Base-by-base conservation (phyloP, 805 yeast genomes). In the Osmozyma mogii region DNA sequence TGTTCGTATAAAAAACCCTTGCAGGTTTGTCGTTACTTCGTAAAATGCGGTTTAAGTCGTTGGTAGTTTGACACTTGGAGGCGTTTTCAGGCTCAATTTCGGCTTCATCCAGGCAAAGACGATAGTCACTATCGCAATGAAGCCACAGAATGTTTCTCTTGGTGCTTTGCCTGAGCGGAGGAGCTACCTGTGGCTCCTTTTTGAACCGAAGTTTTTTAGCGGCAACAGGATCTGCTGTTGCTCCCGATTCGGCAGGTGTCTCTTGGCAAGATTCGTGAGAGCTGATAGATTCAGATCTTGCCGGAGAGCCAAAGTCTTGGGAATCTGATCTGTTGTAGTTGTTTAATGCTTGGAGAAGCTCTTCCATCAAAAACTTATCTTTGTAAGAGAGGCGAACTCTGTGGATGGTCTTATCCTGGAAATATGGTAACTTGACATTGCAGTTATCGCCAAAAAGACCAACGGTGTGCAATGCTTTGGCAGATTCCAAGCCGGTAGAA, bases 1-100 rank as follows among this genome's bases (percentile, higher is more conserved):
- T 20, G 22, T 35, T 31, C n/a, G 43, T 42, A 29, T 38, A 40
- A n/a, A 40, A 40, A 10, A 35, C 44, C 9, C 46, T 23, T 18
- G 11, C 26, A 13, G 25, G 9, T 4, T 14, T 17, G 21, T 35
- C 17, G 6, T 27, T 28, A 2, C 21, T 12, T 8, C 14, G 11
- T 12, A 29, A 17, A 35, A 40, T 27, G 13, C 14, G 29, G 19
- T 38, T 40, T 16, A 40, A 32, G 15, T 26, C 18, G 6, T 11
- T 14, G 6, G 40, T 34, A 31, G 29, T 41, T n/a, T 40, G 40
- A 22, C 39, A 40, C 14, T 18, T 27, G 11, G n/a, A n/a, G n/a
- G n/a, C n/a, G n/a, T n/a, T n/a, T n/a, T n/a, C n/a, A n/a, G n/a
- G n/a, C n/a, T n/a, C n/a, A n/a, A n/a, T n/a, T n/a, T n/a, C n/a